A percentile compares a stretch with the other conserved stretches of the same genome.
Conservation (phyloP, 2,329 filamentous ascomycete genomes). For the Colletotrichum euphorbiae region DNA sequence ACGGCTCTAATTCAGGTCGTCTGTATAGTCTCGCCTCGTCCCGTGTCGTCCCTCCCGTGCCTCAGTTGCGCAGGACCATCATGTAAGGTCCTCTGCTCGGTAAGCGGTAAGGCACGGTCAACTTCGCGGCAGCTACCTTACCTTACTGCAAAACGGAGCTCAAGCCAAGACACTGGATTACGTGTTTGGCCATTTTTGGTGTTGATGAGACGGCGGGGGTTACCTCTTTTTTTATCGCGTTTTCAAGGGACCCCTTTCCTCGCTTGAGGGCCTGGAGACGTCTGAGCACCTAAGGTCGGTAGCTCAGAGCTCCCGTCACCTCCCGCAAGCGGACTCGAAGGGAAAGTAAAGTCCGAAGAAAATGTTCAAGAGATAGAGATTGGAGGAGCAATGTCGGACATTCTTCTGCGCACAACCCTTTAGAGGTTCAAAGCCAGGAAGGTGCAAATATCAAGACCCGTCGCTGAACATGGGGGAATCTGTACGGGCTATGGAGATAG, state of each 20-base stretch:
- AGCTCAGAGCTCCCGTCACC: neutral
- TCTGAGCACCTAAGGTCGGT: conserved; percentile 5
- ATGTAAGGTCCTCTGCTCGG: conserved; percentile 21
- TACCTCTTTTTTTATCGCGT: conserved; percentile 6
- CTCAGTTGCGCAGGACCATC: conserved; percentile 17
- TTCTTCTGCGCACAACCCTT: conserved; percentile 1
- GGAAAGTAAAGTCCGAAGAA: neutral
- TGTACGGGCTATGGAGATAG: neutral
- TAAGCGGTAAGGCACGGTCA: neutral
- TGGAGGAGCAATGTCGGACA: neutral
- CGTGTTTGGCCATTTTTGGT: conserved; percentile 15
- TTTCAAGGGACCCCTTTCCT: conserved; percentile 23
- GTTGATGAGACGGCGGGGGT: conserved; percentile 16
- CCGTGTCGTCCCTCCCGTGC: conserved; percentile 22
- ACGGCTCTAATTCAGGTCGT: neutral
- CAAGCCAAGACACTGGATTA: conserved; percentile 10
- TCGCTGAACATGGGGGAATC: too few relatives aligned
- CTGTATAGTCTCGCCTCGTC: conserved; percentile 14
- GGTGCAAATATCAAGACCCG: neutral
- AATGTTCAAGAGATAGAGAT: neutral
- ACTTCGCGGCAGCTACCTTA: neutral
- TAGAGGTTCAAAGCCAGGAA: neutral
- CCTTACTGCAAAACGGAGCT: too few relatives aligned
- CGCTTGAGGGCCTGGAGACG: conserved; percentile 1
- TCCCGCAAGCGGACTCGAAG: conserved; percentile 7